Evolutionary conservation across 306 rosid genomes (phyloP).

Genomic region (Pterocarpus macrocarpus): DNA sequence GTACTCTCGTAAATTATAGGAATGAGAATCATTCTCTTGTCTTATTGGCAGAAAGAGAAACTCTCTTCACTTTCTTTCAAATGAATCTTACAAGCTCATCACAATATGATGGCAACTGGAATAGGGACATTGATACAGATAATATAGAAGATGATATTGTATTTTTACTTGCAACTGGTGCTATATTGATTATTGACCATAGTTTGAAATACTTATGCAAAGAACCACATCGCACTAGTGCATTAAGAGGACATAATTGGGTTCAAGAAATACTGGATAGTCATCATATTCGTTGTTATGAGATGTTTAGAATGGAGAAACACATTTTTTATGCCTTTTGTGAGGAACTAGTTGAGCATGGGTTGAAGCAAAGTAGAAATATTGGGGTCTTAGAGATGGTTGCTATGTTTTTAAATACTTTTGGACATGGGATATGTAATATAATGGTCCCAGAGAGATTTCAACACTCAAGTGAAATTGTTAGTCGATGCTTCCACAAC

Average conservation of each 20-base stretch:
- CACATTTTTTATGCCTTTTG: not conserved
- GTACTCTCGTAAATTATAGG: no score
- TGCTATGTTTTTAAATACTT: not conserved
- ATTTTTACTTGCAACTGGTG: not conserved
- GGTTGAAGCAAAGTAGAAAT: not conserved
- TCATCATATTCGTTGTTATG: not conserved
- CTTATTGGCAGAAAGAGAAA: no score
- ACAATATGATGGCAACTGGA: not conserved
- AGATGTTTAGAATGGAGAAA: no score
- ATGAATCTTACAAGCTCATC: not conserved
- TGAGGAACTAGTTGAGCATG: not conserved
- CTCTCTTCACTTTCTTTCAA: not conserved
- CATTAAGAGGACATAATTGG: not conserved
- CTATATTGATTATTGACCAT: not conserved
- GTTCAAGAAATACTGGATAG: not conserved
- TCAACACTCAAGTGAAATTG: not conserved
- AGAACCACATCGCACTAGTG: not conserved
- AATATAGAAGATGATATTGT: conserved; percentile 22
- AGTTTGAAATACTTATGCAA: not conserved
- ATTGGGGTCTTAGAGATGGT: not conserved
- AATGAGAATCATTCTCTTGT: no score
- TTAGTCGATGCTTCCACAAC: not conserved
- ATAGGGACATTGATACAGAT: not conserved
- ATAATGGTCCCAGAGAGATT: not conserved
- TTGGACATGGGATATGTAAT: not conserved